A percentile compares a stretch with the other conserved stretches of the same genome.
phyloP scores from a whole-genome alignment of 2,329 filamentous ascomycete genomes.

The Herpotrichia juniperi region DNA sequence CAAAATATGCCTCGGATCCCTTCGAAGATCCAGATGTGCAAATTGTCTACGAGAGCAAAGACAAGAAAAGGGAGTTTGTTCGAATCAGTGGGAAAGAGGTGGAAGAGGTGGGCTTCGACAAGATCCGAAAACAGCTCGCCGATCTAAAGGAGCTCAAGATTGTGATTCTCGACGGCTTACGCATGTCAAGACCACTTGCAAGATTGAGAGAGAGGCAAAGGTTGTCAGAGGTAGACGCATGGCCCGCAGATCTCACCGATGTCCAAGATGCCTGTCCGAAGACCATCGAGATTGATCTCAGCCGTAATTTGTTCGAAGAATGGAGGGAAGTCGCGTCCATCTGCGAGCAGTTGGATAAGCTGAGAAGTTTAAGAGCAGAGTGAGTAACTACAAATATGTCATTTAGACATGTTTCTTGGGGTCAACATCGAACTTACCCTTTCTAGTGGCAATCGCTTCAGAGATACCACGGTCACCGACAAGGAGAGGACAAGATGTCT shows the following conservation, averaged over 20 bases:
- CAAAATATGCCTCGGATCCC: constrained; percentile 78
- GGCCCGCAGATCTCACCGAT: constrained; percentile 45
- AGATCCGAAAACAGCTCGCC: constrained; percentile 81
- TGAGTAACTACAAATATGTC: constrained; percentile 49
- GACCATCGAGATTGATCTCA: constrained; percentile 78
- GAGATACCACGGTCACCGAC: constrained; percentile 33
- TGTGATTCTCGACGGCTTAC: constrained; percentile 79
- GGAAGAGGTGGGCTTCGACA: constrained; percentile 94
- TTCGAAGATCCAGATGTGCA: constrained; percentile 43
- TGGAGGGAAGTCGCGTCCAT: constrained; percentile 73
- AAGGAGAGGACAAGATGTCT: constrained; percentile 28
- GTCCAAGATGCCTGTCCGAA: constrained; percentile 64
- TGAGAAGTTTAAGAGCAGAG: constrained; percentile 75
- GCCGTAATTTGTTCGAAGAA: constrained; percentile 77
- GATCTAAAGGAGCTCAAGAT: constrained; percentile 78
- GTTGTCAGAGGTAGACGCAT: constrained; percentile 20
- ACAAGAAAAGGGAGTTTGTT: constrained; percentile 58
- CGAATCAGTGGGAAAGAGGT: constrained; percentile 81
- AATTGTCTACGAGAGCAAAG: constrained; percentile 35
- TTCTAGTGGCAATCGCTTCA: constrained; percentile 76
- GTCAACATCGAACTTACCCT: background rate
- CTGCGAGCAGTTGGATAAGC: constrained; percentile 69
- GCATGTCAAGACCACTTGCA: constrained; percentile 56
- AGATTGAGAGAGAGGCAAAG: constrained; percentile 23
- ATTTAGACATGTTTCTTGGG: background rate